Evolutionary conservation across 164 flowering plant species (phyloP).

Genomic region (Cinnamomum chago): DNA sequence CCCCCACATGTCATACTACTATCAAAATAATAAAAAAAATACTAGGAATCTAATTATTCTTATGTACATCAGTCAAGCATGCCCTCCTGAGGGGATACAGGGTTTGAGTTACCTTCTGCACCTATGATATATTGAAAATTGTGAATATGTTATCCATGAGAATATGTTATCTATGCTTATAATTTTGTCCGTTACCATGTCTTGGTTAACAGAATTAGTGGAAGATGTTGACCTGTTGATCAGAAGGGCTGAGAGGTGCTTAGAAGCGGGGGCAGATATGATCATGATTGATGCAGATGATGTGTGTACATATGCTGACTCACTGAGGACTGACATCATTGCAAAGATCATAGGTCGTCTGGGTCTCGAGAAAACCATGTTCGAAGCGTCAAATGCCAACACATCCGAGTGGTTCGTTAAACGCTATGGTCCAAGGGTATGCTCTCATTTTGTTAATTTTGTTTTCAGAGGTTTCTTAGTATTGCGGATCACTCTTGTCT

Average conservation of each 20-base stretch:
- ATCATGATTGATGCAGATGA: constrained; percentile 93
- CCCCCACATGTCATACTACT: no score
- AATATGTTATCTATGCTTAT: background rate
- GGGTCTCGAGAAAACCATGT: constrained; percentile 96
- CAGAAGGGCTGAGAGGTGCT: constrained; percentile 88
- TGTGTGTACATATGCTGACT: constrained; percentile 59
- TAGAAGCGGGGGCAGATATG: constrained; percentile 98
- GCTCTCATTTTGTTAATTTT: background rate
- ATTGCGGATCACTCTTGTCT: background rate
- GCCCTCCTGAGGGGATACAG: no score
- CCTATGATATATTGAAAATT: no score
- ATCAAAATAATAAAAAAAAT: background rate
- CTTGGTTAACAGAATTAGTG: constrained; percentile 48
- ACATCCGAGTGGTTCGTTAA: constrained; percentile 84
- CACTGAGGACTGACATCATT: constrained; percentile 64
- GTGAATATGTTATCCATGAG: background rate
- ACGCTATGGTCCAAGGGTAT: constrained; percentile 83
- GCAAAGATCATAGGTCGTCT: constrained; percentile 84
- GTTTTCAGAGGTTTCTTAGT: background rate
- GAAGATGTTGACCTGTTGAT: constrained; percentile 85
- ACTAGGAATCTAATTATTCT: background rate
- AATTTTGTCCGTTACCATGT: background rate
- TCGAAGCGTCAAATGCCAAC: constrained; percentile 68
- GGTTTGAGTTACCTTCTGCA: no score
- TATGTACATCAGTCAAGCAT: no score